These are phyloP conservation scores for Bodo saltans DNA, from an alignment of 78 protist genomes.

Conservation along the genomic window DNA sequence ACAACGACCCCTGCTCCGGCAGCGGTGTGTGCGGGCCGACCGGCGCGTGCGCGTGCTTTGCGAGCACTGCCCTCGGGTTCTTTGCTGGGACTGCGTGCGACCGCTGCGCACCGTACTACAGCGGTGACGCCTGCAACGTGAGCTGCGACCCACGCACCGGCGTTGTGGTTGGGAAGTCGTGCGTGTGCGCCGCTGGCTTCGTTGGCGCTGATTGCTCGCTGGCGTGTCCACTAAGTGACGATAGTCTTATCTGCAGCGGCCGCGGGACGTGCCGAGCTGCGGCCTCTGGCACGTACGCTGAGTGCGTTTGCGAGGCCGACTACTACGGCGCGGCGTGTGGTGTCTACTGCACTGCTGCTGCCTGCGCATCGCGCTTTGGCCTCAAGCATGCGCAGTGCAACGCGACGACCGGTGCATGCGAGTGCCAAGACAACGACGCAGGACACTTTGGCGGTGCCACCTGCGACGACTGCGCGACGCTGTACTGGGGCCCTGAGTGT, in stretches of 20 bases:
- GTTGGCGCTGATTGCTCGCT: not conserved
- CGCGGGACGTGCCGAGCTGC: not conserved
- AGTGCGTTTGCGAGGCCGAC: not conserved
- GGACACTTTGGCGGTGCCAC: too few relatives aligned
- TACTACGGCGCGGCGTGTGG: not conserved
- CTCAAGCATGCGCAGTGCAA: conserved; percentile 10
- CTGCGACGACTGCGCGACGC: too few relatives aligned
- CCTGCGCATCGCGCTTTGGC: too few relatives aligned
- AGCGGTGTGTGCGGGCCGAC: conserved; percentile 1
- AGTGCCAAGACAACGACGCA: too few relatives aligned
- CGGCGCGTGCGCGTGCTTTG: not conserved
- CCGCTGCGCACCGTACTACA: not conserved
- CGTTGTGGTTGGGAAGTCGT: too few relatives aligned
- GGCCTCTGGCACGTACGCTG: too few relatives aligned
- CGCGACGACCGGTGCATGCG: not conserved
- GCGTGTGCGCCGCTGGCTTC: not conserved
- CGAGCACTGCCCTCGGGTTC: not conserved
- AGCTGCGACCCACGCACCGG: not conserved
- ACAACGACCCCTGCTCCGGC: conserved; percentile 5
- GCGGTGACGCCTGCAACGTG: not conserved
- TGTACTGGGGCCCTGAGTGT: too few relatives aligned
- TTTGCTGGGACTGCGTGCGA: not conserved
- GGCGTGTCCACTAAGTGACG: not conserved
- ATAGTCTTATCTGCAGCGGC: not conserved
- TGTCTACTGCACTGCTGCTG: not conserved